phyloP scores from a whole-genome alignment of 2,329 filamentous ascomycete species.

The Sclerotinia minor region DNA sequence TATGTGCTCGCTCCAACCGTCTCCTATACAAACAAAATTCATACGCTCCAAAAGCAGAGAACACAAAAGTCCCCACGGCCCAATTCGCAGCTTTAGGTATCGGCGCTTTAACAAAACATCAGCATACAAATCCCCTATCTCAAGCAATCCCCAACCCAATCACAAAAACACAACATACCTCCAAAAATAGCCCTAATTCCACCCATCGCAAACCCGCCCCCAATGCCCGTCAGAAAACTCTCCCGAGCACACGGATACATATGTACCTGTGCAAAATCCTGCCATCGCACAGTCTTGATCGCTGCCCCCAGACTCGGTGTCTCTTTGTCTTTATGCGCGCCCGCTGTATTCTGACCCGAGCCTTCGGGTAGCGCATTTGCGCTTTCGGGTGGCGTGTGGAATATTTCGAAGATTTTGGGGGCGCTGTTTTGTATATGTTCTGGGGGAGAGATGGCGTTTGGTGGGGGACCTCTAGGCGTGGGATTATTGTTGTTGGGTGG shows the following conservation, averaged over 20 bases:
- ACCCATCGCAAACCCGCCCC: slow-evolving; percentile 72
- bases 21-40: slow-evolving; percentile 81
- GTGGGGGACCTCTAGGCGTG: slow-evolving; percentile 41
- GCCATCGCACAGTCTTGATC: slow-evolving; percentile 63
- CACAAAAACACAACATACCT: slow-evolving; percentile 52
- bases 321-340: slow-evolving; percentile 29
- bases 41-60: slow-evolving; percentile 70
- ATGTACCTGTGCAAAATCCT: slow-evolving; percentile 72
- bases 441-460: slow-evolving; percentile 42
- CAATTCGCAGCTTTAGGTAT: slow-evolving; percentile 74
- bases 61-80: slow-evolving; percentile 76
- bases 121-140: not conserved
- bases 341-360: slow-evolving; percentile 42
- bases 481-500: slow-evolving; percentile 37
- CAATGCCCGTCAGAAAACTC: slow-evolving; percentile 80
- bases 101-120: slow-evolving; percentile 49
- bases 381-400: slow-evolving; percentile 39
- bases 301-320: slow-evolving; percentile 58
- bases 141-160: not conserved
- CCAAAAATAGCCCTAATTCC: slow-evolving; percentile 71
- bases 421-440: slow-evolving; percentile 42
- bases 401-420: slow-evolving; percentile 46
- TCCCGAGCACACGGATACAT: slow-evolving; percentile 82
- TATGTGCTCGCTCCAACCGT: slow-evolving; percentile 73
- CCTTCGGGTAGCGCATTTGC: slow-evolving; percentile 42